Evolutionary conservation across 1,139 yeast species (phyloP).

Genomic region (Torulaspora pretoriensis): DNA sequence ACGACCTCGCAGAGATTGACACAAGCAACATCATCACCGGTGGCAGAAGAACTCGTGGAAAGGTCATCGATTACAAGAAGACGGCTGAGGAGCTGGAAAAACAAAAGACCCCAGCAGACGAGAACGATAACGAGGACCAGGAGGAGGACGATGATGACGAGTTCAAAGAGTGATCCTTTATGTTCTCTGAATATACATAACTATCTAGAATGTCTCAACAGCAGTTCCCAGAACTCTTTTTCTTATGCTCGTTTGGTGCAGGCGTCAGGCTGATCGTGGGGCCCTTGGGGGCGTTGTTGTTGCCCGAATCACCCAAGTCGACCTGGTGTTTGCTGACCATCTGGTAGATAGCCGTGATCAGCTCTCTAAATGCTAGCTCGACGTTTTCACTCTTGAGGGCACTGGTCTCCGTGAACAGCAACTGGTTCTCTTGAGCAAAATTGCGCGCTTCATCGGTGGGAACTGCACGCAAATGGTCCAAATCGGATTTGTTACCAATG

Average conservation of each 20-base stretch:
- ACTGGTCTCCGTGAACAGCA: conserved; percentile 94
- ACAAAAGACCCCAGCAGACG: conserved; percentile 39
- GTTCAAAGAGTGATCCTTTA: conserved; percentile 18
- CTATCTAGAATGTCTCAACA: conserved; percentile 40
- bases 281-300: conserved; percentile 48
- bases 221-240: conserved; percentile 60
- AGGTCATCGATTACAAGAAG: conserved; percentile 78
- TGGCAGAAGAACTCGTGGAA: conserved; percentile 90
- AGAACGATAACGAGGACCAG: conserved; percentile 19
- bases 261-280: conserved; percentile 93
- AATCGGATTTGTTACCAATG: conserved; percentile 94
- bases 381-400: conserved; percentile 95
- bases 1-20: conserved; percentile 80
- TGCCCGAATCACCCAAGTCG: conserved; percentile 60
- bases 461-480: conserved; percentile 92
- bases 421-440: conserved; percentile 89
- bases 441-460: conserved; percentile 97
- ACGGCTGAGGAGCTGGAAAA: conserved; percentile 72
- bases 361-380: conserved; percentile 88
- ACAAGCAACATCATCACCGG: conserved; percentile 74
- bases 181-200: not conserved
- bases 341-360: conserved; percentile 87
- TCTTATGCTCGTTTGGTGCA: conserved; percentile 75
- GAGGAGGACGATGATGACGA: conserved; percentile 35
- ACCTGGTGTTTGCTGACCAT: conserved; percentile 85